phyloP scores from a whole-genome alignment of 176 grass and related monocot genomes.

The Carex myosuroides region DNA sequence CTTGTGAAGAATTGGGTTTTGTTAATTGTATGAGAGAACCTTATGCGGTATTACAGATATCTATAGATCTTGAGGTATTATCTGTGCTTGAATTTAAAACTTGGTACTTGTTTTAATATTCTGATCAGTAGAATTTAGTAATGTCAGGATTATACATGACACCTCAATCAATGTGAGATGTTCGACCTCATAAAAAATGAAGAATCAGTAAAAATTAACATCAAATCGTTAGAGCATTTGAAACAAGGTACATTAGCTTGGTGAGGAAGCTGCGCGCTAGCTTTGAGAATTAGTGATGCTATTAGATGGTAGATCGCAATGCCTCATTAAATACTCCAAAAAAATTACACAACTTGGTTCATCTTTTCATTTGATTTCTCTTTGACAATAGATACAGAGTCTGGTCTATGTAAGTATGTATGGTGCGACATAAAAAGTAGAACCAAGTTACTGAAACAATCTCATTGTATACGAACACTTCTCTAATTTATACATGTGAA shows the following conservation, averaged over 20 bases:
- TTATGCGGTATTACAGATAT: constrained; percentile 18
- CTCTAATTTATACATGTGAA: background rate
- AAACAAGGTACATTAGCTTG: too few species aligned
- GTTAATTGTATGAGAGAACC: constrained; percentile 12
- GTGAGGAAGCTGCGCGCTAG: background rate
- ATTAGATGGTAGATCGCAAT: background rate
- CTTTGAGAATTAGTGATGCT: background rate
- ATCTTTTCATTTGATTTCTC: background rate
- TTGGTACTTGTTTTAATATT: background rate
- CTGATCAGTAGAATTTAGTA: background rate
- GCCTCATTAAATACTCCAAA: background rate
- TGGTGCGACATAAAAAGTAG: background rate
- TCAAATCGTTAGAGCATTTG: background rate
- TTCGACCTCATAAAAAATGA: background rate
- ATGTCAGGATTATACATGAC: too few species aligned
- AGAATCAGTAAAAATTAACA: background rate
- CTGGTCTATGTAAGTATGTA: too few species aligned
- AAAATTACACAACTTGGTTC: background rate
- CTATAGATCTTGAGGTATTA: background rate
- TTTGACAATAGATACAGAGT: background rate
- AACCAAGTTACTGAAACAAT: background rate
- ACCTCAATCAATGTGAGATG: background rate
- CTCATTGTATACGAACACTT: background rate
- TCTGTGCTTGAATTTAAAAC: background rate
- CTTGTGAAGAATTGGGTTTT: constrained; percentile 7